phyloP scores from a whole-genome alignment of 179 eudicot genomes.

The Drosera spatulata region DNA sequence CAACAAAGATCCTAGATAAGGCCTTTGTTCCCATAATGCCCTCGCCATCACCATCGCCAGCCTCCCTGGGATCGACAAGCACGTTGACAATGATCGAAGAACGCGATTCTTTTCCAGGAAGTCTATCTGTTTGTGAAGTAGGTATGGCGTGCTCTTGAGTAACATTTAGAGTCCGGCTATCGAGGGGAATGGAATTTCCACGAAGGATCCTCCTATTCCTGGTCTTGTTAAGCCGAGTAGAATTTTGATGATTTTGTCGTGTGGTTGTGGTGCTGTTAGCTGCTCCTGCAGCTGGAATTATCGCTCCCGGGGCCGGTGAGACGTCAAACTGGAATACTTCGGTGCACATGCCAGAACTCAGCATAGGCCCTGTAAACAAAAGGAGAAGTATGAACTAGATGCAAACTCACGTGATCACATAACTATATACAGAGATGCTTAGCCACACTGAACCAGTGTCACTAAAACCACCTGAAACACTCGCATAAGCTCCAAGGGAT shows the following conservation, averaged over 20 bases:
- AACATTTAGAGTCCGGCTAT: constrained; percentile 29
- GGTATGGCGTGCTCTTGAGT: constrained; percentile 29
- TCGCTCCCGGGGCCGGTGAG: constrained; percentile 68
- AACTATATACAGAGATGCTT: no score
- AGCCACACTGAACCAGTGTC: no score
- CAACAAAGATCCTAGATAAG: constrained; percentile 75
- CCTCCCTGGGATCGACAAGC: constrained; percentile 88
- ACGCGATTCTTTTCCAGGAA: constrained; percentile 32
- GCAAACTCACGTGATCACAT: no score
- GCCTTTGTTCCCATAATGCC: constrained; percentile 67
- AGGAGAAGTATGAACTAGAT: neutral
- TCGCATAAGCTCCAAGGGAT: no score
- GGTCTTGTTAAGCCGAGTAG: constrained; percentile 10
- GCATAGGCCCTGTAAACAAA: constrained; percentile 62
- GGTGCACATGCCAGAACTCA: constrained; percentile 91
- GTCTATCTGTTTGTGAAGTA: constrained; percentile 32
- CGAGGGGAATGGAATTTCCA: constrained; percentile 45
- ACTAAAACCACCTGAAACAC: no score
- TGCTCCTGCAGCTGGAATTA: constrained; percentile 47
- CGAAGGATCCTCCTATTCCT: constrained; percentile 77
- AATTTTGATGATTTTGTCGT: constrained; percentile 24
- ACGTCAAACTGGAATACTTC: constrained; percentile 96
- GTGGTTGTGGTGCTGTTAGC: constrained; percentile 29
- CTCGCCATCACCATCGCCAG: constrained; percentile 54
- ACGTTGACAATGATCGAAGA: constrained; percentile 90